phyloP scores from a whole-genome alignment of 192 early-diverging fungal species.

The Coemansia sp. region DNA sequence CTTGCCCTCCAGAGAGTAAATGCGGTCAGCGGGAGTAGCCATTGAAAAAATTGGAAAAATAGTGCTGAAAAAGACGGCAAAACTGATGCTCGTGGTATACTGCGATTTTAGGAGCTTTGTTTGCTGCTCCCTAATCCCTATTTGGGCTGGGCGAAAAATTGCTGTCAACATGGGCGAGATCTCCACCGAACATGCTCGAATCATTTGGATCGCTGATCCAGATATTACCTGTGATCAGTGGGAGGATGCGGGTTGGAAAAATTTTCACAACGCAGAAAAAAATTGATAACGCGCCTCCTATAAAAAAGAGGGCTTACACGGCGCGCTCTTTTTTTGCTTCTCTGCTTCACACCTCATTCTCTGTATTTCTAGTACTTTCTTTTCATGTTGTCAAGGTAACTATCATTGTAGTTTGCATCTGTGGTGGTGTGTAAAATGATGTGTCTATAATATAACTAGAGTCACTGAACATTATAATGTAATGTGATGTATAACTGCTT shows the following conservation, averaged over 20 bases:
- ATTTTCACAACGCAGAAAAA: background rate
- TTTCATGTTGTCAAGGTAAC: background rate
- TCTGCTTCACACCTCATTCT: constrained; percentile 2
- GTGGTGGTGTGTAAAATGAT: constrained; percentile 23
- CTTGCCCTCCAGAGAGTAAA: constrained; percentile 85
- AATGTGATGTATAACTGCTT: constrained; percentile 25
- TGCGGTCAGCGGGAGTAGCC: constrained; percentile 45
- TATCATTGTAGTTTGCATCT: background rate
- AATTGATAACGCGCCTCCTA: background rate
- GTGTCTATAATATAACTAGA: constrained; percentile 49
- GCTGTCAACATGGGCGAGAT: background rate
- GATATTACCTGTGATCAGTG: background rate
- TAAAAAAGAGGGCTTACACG: background rate
- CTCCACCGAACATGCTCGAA: background rate
- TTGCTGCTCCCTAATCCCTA: background rate
- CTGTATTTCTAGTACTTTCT: background rate
- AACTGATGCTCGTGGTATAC: background rate
- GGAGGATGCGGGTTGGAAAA: background rate
- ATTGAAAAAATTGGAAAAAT: background rate
- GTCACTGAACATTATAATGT: constrained; percentile 31
- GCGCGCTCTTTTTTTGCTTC: background rate
- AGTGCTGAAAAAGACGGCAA: background rate
- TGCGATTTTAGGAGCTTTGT: background rate
- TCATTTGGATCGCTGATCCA: background rate
- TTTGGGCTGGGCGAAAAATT: background rate